These are phyloP conservation scores for Fusarium anthophilum DNA, from an alignment of 2,329 filamentous ascomycete genomes.

Conservation along the genomic window DNA sequence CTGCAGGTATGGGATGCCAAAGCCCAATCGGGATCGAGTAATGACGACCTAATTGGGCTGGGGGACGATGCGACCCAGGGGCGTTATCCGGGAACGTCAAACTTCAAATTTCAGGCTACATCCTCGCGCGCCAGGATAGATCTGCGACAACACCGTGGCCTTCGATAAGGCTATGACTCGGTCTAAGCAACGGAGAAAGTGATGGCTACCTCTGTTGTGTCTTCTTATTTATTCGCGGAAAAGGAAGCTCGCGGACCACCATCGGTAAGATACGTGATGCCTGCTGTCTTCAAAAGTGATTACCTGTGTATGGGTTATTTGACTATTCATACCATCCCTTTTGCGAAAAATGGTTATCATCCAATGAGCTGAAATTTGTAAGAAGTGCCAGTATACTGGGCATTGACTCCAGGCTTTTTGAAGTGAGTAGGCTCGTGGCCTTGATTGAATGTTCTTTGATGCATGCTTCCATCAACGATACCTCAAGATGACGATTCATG, in stretches of 20 bases:
- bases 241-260: neutral
- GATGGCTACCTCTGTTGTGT: neutral
- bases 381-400: neutral
- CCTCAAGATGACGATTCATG: constrained; percentile 18
- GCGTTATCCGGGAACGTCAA: constrained; percentile 15
- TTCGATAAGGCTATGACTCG: neutral
- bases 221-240: neutral
- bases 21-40: constrained; percentile 24
- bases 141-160: neutral
- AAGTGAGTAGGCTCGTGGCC: neutral
- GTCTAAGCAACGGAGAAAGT: neutral
- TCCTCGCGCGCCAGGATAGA: neutral
- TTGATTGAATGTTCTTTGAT: neutral
- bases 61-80: constrained; percentile 3
- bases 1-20: neutral
- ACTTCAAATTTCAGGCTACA: neutral
- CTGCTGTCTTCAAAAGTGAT: neutral
- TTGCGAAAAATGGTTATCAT: neutral
- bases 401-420: neutral
- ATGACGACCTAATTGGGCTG: constrained; percentile 11
- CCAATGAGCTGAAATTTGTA: neutral
- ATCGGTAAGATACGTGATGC: neutral
- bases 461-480: neutral
- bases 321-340: neutral
- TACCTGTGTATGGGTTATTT: neutral